Base-by-base conservation (phyloP, 208 protist genomes). In the Acanthamoeba lenticulata region DNA sequence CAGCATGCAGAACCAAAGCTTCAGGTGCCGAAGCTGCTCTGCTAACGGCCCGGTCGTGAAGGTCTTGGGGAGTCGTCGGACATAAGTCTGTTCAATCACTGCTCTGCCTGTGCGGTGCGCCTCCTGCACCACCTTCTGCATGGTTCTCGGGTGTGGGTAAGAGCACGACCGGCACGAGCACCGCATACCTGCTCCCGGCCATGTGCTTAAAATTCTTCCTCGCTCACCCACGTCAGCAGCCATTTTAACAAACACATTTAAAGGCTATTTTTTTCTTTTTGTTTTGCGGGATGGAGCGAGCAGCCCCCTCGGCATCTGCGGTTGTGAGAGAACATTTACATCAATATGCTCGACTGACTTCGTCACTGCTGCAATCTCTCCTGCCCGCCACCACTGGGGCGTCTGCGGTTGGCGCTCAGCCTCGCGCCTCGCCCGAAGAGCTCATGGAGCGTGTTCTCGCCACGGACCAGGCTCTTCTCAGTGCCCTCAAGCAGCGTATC, bases 1-100 rank as follows among this genome's bases (percentile, higher is more conserved):
- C 6, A 77, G 67, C 67, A 44, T 77, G 67, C 67, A 77, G 67
- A 44, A 77, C 67, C 67, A 77, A 4, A 77, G 34, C 34, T 77
- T 77, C 1, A 77, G 67, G 67, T 77, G 67, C 24, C 67, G 67
- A 1, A 77, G 13, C 1, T 1, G 0, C 2, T 17, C 9, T 17
- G 32, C 65, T 2, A 24, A 17, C 11, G 34, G 21, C 1, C 36
- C 36, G 24, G 6, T 19, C 7, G 34, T 77, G 67, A 77, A 3
- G 67, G 21, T 77, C 67, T 77, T 77, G 67, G 67, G 67, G 5
- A 77, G 67, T 1, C 67, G 67, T 13, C 21, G 36, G 32, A 77
- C 67, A 13, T 77, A 77, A 5, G 67, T 34, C 67, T 77, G 67
- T 34, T 77, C 67, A 1, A 77, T 13, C 13, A 34, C 67, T 3